Evolutionary conservation across 805 yeast genomes (phyloP).

Genomic region (Wickerhamomyces rabaulensis): DNA sequence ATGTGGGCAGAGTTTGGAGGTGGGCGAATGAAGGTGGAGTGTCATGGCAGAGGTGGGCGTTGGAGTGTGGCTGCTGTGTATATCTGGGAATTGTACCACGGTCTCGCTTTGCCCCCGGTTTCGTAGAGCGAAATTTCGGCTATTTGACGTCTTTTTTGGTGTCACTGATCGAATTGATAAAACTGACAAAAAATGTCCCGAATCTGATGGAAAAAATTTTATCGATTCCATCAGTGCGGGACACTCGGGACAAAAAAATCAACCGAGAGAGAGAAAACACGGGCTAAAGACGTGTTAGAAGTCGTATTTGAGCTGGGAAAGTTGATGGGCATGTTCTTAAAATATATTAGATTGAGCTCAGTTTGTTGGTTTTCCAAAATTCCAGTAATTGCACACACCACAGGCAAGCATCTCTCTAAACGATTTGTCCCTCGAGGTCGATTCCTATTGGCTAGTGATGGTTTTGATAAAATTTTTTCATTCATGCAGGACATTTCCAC

Average conservation of each 20-base stretch:
- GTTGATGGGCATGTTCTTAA: no score
- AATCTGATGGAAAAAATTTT: slow-evolving; percentile 1
- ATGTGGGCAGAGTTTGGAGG: no score
- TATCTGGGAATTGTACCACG: no score
- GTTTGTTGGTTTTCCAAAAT: no score
- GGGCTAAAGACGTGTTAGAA: neutral
- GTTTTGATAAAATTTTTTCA: slow-evolving; percentile 20
- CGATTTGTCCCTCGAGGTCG: slow-evolving; percentile 4
- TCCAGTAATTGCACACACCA: no score
- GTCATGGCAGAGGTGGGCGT: no score
- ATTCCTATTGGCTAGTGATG: slow-evolving; percentile 20
- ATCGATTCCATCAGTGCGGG: slow-evolving; percentile 7
- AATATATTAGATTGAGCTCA: no score
- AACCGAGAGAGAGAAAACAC: neutral
- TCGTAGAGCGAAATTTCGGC: no score
- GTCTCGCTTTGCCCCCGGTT: no score
- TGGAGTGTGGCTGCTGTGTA: no score
- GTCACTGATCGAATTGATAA: neutral
- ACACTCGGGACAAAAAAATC: neutral
- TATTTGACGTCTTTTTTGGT: neutral
- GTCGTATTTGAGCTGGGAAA: neutral
- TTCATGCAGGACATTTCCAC: slow-evolving; percentile 1
- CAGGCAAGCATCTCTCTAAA: no score
- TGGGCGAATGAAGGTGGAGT: no score
- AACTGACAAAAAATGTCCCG: neutral